Base-by-base conservation (phyloP, 345 rosid genomes). In the Arabidopsis thaliana region DNA sequence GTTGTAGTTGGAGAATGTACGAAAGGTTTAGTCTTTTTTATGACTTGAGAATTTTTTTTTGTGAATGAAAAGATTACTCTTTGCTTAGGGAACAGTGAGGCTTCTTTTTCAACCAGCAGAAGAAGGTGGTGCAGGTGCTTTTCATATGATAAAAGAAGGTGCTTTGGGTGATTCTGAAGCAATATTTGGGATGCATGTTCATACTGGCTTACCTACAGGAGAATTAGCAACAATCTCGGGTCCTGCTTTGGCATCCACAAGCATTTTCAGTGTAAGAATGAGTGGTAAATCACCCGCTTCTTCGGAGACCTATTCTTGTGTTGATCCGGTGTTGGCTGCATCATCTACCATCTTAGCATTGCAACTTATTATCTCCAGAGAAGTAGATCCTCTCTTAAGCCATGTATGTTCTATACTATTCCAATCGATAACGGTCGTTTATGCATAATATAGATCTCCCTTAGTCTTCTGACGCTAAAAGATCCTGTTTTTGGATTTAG, bases 31-130 rank as follows among this genome's bases (percentile, higher is more conserved):
- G 51, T 37, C 41, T 30, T 67, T 6, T 58, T 46, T 1, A n/a
- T 20, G 50, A 33, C 4, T 10, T 61, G 2, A 3, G 14, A 6
- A 16, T 16, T 16, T 16, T 20, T 24, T 23, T 22, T 70, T 64
- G 60, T 66, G 66, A 74, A 48, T 69, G 56, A 69, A 33, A 57
- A 9, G 5, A 10, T 5, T 16, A 4, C 3, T 76, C 22, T 34
- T 40, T 67, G 42, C 55, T 53, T 55, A 22, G 98, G 98, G 96
- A 71, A 88, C 96, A 33, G 89, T 91, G 69, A 82, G 93, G 73
- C 91, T 91, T 69, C 83, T 94, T 59, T 94, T 91, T 83, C 96
- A 94, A 74, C 97, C 95, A 11, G 98, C 95, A 5, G 96, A 94
- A 81, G 96, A 94, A 78, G 91, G 91, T 57, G 96, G 96, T 48